phyloP scores from a whole-genome alignment of 306 rosid species.

The Cicer pinnatifidum region DNA sequence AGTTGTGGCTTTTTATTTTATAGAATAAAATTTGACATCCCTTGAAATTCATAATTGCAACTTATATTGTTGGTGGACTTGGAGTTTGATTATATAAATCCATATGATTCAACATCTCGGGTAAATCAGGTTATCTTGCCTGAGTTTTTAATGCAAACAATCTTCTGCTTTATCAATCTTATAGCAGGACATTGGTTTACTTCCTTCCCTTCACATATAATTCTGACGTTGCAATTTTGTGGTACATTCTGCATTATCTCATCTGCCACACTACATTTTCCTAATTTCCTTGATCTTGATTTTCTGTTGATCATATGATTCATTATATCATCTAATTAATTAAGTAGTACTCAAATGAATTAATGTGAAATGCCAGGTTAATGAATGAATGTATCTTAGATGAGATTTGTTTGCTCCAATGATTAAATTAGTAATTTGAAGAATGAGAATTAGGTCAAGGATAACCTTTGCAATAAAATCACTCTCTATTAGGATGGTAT shows the following conservation, averaged over 20 bases:
- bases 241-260: conserved; percentile 60
- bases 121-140: too few species aligned
- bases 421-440: conserved; percentile 62
- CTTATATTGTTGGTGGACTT: conserved; percentile 85
- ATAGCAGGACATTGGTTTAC: conserved; percentile 18
- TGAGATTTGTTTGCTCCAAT: conserved; percentile 63
- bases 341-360: too few species aligned
- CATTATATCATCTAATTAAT: too few species aligned
- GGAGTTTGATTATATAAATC: conserved; percentile 93
- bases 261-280: conserved; percentile 61
- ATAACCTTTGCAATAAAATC: conserved; percentile 66
- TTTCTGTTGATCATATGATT: conserved; percentile 48
- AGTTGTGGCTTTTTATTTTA: background rate
- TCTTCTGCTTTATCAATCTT: too few species aligned
- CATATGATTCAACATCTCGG: conserved; percentile 85
- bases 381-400: conserved; percentile 44
- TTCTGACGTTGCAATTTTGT: conserved; percentile 62
- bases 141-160: too few species aligned
- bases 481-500: conserved; percentile 71
- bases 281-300: conserved; percentile 59
- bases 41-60: conserved; percentile 54
- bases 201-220: conserved; percentile 73
- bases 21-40: background rate
- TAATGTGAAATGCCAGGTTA: too few species aligned
- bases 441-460: conserved; percentile 63